These are phyloP conservation scores for Stephania cephalantha DNA, from an alignment of 164 flowering plant species.

Conservation along the genomic window DNA sequence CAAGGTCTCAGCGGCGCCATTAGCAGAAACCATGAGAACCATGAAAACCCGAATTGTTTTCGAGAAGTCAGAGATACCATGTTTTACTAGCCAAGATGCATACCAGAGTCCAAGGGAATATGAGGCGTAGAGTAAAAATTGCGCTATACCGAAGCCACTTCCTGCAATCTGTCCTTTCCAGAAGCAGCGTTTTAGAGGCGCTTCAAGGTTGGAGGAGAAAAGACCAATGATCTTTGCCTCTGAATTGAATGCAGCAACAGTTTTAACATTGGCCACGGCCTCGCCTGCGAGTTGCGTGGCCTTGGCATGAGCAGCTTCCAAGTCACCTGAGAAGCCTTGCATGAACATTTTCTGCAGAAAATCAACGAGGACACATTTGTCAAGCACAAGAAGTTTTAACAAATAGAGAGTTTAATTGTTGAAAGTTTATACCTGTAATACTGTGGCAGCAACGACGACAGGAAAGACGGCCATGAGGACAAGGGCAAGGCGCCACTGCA, in stretches of 20 bases:
- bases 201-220: conserved; percentile 53
- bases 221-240: conserved; percentile 72
- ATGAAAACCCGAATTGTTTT: conserved; percentile 92
- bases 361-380: background rate
- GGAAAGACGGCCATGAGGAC: conserved; percentile 95
- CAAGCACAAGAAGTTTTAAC: background rate
- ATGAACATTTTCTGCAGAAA: conserved; percentile 87
- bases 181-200: conserved; percentile 70
- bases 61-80: conserved; percentile 94
- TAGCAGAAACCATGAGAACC: conserved; percentile 99
- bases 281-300: conserved; percentile 96
- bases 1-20: conserved; percentile 97
- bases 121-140: conserved; percentile 82
- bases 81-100: conserved; percentile 95
- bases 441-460: conserved; percentile 92
- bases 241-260: conserved; percentile 96
- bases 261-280: conserved; percentile 87
- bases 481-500: conserved; percentile 97
- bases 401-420: background rate
- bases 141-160: conserved; percentile 85
- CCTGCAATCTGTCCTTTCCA: conserved; percentile 99
- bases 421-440: conserved; percentile 58
- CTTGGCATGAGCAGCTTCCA: conserved; percentile 85
- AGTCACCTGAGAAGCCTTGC: conserved; percentile 93
- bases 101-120: conserved; percentile 97